Evolutionary conservation across 106 monocot species (phyloP).

Genomic region (Dendrobium nobile): DNA sequence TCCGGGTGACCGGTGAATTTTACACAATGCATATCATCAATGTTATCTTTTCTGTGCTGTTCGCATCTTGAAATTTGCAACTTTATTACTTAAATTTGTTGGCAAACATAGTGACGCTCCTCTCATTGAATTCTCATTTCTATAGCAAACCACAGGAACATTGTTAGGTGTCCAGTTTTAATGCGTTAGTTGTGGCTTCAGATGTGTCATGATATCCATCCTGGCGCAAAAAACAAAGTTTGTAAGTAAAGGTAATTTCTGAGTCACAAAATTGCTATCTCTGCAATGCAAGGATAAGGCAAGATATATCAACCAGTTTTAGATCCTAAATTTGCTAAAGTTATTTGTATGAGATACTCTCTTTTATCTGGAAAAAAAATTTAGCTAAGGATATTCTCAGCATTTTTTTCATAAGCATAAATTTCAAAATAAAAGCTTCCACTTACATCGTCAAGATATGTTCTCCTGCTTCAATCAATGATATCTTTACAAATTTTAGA

Average conservation of each 20-base stretch:
- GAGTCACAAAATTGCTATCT: too few species aligned
- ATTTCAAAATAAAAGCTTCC: not conserved
- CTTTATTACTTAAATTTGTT: not conserved
- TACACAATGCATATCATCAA: not conserved
- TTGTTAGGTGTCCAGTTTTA: conserved; percentile 69
- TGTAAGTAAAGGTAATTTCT: conserved; percentile 74
- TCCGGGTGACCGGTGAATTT: too few species aligned
- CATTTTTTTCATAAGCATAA: too few species aligned
- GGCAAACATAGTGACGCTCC: not conserved
- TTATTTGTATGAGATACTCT: too few species aligned
- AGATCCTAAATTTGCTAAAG: too few species aligned
- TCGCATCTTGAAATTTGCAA: not conserved
- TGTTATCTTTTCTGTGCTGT: not conserved
- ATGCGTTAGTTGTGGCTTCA: conserved; percentile 99
- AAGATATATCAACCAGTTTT: too few species aligned
- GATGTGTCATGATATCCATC: conserved; percentile 99
- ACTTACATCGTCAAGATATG: conserved; percentile 87
- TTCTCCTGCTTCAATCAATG: conserved; percentile 72
- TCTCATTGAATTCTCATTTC: conserved; percentile 3
- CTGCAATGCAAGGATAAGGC: too few species aligned
- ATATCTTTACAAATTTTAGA: conserved; percentile 53
- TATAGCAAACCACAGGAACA: conserved; percentile 91
- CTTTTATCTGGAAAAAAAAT: too few species aligned
- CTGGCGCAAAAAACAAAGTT: conserved; percentile 67
- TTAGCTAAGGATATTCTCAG: too few species aligned